Percentiles rank a stretch among this genome's conserved stretches.
Evolutionary conservation across 2,329 filamentous ascomycete species (phyloP).

Genomic region (Orbilia javanica): DNA sequence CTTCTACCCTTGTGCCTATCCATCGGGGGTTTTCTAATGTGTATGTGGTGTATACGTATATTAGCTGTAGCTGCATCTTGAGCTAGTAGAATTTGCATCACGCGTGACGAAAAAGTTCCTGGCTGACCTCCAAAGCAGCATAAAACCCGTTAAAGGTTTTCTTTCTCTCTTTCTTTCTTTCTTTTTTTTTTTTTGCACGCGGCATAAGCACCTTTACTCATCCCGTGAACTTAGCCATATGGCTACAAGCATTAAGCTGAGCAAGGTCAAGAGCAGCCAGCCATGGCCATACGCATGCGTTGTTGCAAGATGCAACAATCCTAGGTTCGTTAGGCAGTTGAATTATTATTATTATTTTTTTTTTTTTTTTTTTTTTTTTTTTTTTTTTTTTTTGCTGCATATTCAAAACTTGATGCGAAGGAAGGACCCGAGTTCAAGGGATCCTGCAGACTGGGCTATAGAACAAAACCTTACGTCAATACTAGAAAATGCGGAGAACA

Average conservation of each 20-base stretch:
- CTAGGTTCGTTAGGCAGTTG: too few species aligned
- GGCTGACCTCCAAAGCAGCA: too few species aligned
- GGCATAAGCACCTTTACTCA: not conserved
- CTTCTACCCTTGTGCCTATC: constrained; percentile 1
- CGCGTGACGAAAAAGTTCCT: constrained; percentile 21
- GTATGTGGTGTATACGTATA: constrained; percentile 19
- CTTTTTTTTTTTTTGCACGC: too few species aligned
- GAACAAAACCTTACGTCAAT: constrained; percentile 10
- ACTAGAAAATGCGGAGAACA: constrained; percentile 39
- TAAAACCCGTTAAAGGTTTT: too few species aligned
- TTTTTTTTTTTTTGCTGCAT: too few species aligned
- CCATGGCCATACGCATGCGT: constrained; percentile 22
- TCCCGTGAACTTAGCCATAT: constrained; percentile 5
- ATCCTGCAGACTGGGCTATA: constrained; percentile 2
- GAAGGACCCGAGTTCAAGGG: not conserved
- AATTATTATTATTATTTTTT: too few species aligned
- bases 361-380: too few species aligned
- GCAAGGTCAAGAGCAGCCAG: not conserved
- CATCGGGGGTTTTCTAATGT: constrained; percentile 22
- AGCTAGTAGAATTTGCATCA: constrained; percentile 2
- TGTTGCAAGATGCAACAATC: constrained; percentile 48
- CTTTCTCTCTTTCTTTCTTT: too few species aligned
- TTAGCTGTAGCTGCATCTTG: constrained; percentile 5
- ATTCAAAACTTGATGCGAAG: constrained; percentile 16
- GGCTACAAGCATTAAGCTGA: not conserved